These are phyloP conservation scores for Microcyclosporella mali DNA, from an alignment of 2,329 filamentous ascomycete species.

Conservation along the genomic window DNA sequence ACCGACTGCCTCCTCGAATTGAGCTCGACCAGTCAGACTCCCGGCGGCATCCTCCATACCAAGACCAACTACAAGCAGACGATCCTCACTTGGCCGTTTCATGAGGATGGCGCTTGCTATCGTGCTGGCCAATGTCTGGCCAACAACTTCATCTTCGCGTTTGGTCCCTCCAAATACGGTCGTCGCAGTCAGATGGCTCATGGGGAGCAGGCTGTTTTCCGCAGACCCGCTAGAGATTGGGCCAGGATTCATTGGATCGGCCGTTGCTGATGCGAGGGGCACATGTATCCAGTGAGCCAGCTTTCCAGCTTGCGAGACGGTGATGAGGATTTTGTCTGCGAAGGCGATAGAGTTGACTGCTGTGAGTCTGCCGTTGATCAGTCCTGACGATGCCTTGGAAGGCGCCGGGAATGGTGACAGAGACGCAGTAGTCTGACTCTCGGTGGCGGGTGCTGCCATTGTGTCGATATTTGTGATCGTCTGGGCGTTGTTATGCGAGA, in stretches of 20 bases:
- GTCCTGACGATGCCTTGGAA: conserved; percentile 44
- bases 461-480: neutral
- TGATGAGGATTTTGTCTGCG: conserved; percentile 84
- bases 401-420: conserved; percentile 51
- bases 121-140: conserved; percentile 83
- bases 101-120: conserved; percentile 74
- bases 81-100: conserved; percentile 58
- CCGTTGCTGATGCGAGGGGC: conserved; percentile 62
- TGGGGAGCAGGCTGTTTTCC: conserved; percentile 61
- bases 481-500: neutral
- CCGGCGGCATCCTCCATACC: conserved; percentile 43
- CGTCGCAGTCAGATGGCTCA: conserved; percentile 75
- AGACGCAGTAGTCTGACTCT: conserved; percentile 32
- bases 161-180: conserved; percentile 81
- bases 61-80: conserved; percentile 54
- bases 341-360: conserved; percentile 69
- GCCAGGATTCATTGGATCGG: conserved; percentile 55
- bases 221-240: conserved; percentile 39
- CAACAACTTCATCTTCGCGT: conserved; percentile 66
- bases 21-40: conserved; percentile 29
- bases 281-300: conserved; percentile 94
- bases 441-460: neutral
- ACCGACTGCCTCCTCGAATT: conserved; percentile 36
- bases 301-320: conserved; percentile 76
- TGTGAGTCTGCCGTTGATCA: conserved; percentile 63